Percentiles rank a stretch among this genome's conserved stretches.
Evolutionary conservation across 2,329 filamentous ascomycete species (phyloP).

Genomic region (Leptographium lundbergii): DNA sequence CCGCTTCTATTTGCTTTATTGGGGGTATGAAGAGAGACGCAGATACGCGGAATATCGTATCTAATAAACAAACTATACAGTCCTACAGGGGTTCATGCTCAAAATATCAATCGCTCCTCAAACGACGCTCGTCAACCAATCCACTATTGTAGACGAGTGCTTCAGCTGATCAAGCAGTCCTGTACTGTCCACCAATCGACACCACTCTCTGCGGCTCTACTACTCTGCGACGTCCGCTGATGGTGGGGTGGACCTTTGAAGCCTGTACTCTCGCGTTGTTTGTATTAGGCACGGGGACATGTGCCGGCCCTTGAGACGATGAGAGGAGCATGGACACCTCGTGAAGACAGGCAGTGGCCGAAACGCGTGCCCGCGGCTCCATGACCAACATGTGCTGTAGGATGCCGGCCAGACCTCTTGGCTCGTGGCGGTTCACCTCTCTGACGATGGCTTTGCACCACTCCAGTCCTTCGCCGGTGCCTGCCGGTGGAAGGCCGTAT

Average conservation of each 20-base stretch:
- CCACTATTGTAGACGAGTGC: neutral
- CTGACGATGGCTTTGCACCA: neutral
- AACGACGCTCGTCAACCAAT: neutral
- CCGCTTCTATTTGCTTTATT: no score
- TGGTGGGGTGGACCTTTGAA: no score
- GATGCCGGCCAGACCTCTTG: neutral
- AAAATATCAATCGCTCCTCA: neutral
- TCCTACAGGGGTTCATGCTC: neutral
- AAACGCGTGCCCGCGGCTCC: neutral
- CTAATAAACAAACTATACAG: neutral
- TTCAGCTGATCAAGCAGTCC: neutral
- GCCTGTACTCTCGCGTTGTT: neutral
- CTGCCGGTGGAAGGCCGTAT: neutral
- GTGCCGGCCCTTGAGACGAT: neutral
- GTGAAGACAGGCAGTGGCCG: neutral
- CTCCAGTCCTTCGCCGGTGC: neutral
- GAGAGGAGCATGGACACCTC: neutral
- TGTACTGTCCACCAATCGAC: neutral
- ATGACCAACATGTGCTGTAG: neutral
- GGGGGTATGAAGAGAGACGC: no score
- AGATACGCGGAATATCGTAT: no score
- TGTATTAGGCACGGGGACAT: neutral
- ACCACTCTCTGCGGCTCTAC: neutral
- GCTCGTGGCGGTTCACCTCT: neutral
- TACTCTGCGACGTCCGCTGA: no score